Evolutionary conservation across 2,329 filamentous ascomycete species (phyloP), one percentile per base, ranked within the genome.

Genomic region (Fonsecaea pugnacius): DNA sequence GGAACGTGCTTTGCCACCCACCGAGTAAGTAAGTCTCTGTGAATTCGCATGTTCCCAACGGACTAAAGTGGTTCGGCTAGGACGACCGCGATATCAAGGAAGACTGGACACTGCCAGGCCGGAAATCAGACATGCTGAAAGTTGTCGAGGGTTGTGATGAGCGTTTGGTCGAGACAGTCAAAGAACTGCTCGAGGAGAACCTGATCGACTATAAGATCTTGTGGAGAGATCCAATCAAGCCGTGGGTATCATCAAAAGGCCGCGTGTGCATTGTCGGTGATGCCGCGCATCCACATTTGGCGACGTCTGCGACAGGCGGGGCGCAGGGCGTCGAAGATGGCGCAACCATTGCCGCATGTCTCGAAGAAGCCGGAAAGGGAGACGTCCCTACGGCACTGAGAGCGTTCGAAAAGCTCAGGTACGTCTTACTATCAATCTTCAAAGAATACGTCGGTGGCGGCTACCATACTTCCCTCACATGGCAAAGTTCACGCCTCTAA

Each of bases 51-150:
- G 35, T 36, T 36, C 8, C 27, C 27, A 30, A 30, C 3, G 8
- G 10, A 36, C 35, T 36, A 36, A 36, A 4, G 27, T 36, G 14
- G 1, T 14, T 36, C 9, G 12, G 35, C 35, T 40, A 80, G 62
- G 84, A 85, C 67, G 78, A 80, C 58, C 78, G 80, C 65, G 79
- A 85, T 67, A 84, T 85, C 61, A 77, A 83, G 62, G 83, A 86
- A 72, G 82, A 81, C 0, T 85, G 82, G 82, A 81, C 77, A 2
- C 82, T 84, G 64, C 81, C 82, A 0, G 82, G 80, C 2, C 80
- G 81, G 48, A 73, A 84, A 0, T 78, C 80, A 51, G 83, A 85
- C 46, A 82, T 84, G 0, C 76, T 79, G 61, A 75, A 80, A 60
- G 77, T 83, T 0, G 71, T 85, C 8, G 77, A 83, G 55, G 80